Base-by-base conservation (phyloP, 345 rosid species). In the Pelargonium nanum region DNA sequence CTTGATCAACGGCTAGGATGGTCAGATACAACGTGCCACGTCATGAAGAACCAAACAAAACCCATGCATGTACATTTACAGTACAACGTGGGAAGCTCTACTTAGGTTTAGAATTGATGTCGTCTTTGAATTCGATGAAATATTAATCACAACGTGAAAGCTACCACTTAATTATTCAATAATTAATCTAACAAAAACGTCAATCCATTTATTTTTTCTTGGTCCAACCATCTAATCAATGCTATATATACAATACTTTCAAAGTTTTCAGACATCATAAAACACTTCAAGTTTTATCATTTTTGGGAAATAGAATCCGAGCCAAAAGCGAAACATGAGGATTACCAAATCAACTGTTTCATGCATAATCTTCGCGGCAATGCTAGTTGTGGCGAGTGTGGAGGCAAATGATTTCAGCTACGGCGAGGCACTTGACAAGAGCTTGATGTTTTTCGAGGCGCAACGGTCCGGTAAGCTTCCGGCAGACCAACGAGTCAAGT, bases 371-470 rank as follows among this genome's bases (percentile, higher is more conserved):
- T 48, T 71, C 6, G 40, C 4, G 4, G 40, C 40, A 30, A 5
- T 40, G 17, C 3, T 40, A 17, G 15, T 40, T 2, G 16, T 12
- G 48, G 48, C 15, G 77, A 28, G 52, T 63, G 59, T 19, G 13
- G 64, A 26, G 30, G 63, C 56, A 19, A 65, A 55, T 25, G 53
- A 73, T 15, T 79, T 74, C 65, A 69, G 80, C 66, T 81, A 81
- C 40, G 82, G 60, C 21, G 78, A 66, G 51, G 92, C 89, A 5
- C 79, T 83, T 19, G 87, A 74, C 51, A 83, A 81, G 70, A 81
- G 81, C 57, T 78, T 81, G 58, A n/a, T 81, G 86, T 86, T 83
- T 70, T 78, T 78, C 22, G 89, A 86, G 74, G 87, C 89, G 22
- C 85, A 83, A 68, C 68, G 92, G 60, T 83, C 89, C 0, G 92